Base-by-base conservation (phyloP, 1,284 basidiomycete genomes). In the Microbotryum silenes-acaulis region DNA sequence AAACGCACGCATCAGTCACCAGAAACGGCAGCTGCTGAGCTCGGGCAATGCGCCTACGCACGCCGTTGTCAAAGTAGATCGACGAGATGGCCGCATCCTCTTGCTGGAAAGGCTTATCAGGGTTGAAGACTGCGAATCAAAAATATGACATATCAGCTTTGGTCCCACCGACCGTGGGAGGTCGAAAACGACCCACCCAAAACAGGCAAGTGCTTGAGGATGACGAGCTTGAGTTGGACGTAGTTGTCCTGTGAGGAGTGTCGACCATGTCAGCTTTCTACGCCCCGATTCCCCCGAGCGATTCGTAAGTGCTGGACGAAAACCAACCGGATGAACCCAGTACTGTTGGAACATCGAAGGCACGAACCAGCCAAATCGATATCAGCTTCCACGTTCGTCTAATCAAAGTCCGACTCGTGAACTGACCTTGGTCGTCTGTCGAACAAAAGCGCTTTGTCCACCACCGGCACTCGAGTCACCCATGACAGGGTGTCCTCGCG, bases 401-500 rank as follows among this genome's bases (percentile, higher is more conserved):
- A 3, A 25, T 25, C 37, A 12, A 42, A 42, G 12, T 42, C 14
- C 37, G 37, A 6, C 4, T 16, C 12, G 5, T 6, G 16, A 42
- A 42, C 37, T 12, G 37, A 42, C 37, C 37, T 98, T 98, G 20
- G 94, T 98, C 45, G 94, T 98, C 76, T 96, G 92, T 55, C 94
- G 80, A 12, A 97, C 91, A 72, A 98, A 98, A 0, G 94, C 96
- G 72, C 89, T 94, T 78, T 98, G 94, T 67, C 79, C 88, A 2
- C 94, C 94, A 56, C 94, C 94, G 2, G 94, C 94, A 70, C 87
- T 87, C 9, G 91, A 84, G 74, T 98, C 96, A 21, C 94, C 94
- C 65, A 89, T 83, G 2, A 94, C 85, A 4, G 94, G 94, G 74
- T 97, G 88, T 0, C 94, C 94, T 61, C 96, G 82, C 0, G 94